These are phyloP conservation scores for Pittosporum tobira DNA, from an alignment of 129 eudicot species.

Conservation along the genomic window DNA sequence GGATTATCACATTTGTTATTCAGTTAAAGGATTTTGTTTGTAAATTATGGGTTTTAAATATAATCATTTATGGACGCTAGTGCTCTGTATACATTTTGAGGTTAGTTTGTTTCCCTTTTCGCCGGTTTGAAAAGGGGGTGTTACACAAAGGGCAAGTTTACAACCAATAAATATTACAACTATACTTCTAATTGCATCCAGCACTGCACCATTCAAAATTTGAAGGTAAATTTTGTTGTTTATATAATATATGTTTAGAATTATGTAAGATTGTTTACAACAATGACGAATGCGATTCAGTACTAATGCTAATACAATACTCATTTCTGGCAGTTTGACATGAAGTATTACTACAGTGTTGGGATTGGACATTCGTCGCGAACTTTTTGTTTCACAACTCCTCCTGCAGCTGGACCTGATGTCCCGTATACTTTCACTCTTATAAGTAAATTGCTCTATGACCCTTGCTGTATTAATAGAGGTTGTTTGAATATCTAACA, in stretches of 20 bases:
- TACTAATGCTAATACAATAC: not conserved
- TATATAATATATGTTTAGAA: not conserved
- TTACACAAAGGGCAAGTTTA: conserved; percentile 17
- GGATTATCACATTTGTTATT: too few relatives aligned
- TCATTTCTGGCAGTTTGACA: conserved; percentile 14
- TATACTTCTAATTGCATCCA: conserved; percentile 46
- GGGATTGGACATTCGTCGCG: conserved; percentile 22
- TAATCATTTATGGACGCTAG: too few relatives aligned
- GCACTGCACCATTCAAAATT: conserved; percentile 32
- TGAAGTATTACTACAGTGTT: conserved; percentile 30
- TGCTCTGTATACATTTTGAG: too few relatives aligned
- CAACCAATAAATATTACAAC: conserved; percentile 32
- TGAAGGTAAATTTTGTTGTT: conserved; percentile 17
- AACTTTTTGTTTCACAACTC: conserved; percentile 37
- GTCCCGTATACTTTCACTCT: conserved; percentile 18
- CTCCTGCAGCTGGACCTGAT: conserved; percentile 33
- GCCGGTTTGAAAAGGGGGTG: too few relatives aligned
- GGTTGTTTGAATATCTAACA: not conserved
- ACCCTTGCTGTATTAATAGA: too few relatives aligned
- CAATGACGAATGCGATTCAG: too few relatives aligned
- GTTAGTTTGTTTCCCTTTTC: too few relatives aligned
- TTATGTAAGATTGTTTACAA: not conserved
- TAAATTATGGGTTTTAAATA: too few relatives aligned
- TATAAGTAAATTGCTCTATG: not conserved
- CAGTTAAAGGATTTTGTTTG: too few relatives aligned